These are phyloP conservation scores for Xylariaceae sp. DNA, from an alignment of 2,329 filamentous ascomycete species.

Conservation along the genomic window DNA sequence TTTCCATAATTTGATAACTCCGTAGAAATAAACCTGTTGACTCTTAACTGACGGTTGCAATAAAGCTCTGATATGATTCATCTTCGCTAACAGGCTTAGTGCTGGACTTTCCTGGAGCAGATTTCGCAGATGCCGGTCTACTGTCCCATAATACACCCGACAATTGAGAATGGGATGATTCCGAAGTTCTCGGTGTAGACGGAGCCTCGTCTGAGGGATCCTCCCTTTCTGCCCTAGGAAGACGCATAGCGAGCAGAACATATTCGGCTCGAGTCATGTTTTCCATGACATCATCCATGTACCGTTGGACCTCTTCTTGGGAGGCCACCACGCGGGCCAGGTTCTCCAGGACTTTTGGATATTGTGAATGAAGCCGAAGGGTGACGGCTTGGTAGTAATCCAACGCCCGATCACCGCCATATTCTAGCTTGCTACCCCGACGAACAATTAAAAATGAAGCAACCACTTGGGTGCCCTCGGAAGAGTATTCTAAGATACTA, in stretches of 20 bases:
- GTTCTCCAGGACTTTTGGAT: conserved; percentile 54
- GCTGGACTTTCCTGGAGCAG: conserved; percentile 18
- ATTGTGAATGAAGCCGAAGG: conserved; percentile 51
- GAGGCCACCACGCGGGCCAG: conserved; percentile 57
- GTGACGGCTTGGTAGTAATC: conserved; percentile 75
- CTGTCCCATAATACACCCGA: conserved; percentile 34
- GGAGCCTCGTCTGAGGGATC: conserved; percentile 30
- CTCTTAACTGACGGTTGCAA: conserved; percentile 35
- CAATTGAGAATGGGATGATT: conserved; percentile 21
- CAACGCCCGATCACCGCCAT: conserved; percentile 54
- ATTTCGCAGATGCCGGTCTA: conserved; percentile 20
- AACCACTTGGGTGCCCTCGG: conserved; percentile 54
- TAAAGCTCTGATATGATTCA: conserved; percentile 43
- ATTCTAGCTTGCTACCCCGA: conserved; percentile 62
- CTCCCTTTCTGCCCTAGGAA: conserved; percentile 44
- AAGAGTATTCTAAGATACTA: conserved; percentile 63
- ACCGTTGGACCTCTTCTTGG: conserved; percentile 55
- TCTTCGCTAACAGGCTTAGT: conserved; percentile 36
- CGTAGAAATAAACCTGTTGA: background rate
- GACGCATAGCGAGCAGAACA: conserved; percentile 59
- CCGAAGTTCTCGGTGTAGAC: conserved; percentile 25
- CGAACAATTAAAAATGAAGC: conserved; percentile 74
- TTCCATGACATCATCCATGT: conserved; percentile 67
- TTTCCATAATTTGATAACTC: background rate
- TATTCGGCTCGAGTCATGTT: conserved; percentile 64